These are phyloP conservation scores for Amylocystis lapponica DNA, from an alignment of 768 basidiomycete species.

Conservation along the genomic window DNA sequence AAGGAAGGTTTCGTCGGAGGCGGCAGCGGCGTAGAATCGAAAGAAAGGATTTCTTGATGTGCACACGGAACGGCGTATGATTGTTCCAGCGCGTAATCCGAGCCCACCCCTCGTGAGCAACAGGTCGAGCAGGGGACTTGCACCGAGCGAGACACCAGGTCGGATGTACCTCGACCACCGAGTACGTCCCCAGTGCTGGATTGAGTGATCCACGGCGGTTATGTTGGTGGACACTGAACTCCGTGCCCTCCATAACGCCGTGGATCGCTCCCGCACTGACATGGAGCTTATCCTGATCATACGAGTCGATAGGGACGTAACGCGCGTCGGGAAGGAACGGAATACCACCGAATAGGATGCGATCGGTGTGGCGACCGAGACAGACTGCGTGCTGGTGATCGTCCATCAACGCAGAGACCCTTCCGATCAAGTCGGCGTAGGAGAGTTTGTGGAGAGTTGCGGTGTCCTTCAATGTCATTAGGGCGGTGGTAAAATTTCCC, in stretches of 20 bases:
- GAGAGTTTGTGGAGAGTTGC: constrained; percentile 49
- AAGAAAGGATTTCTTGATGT: constrained; percentile 41
- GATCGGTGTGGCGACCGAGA: constrained; percentile 42
- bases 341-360: constrained; percentile 47
- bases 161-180: constrained; percentile 47
- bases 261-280: constrained; percentile 56
- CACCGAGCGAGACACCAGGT: constrained; percentile 52
- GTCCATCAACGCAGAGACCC: constrained; percentile 33
- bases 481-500: constrained; percentile 53
- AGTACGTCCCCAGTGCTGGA: constrained; percentile 42
- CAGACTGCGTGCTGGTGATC: constrained; percentile 46
- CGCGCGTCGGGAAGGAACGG: constrained; percentile 48
- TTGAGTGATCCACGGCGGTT: constrained; percentile 57
- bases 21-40: constrained; percentile 41
- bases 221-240: constrained; percentile 56
- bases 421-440: constrained; percentile 42
- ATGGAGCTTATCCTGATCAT: constrained; percentile 36
- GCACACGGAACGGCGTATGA: constrained; percentile 46
- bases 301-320: constrained; percentile 37
- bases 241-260: constrained; percentile 58
- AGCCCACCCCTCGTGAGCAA: constrained; percentile 48
- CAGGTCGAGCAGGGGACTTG: constrained; percentile 25
- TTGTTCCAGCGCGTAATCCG: constrained; percentile 50
- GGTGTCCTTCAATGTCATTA: constrained; percentile 41
- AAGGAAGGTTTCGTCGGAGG: constrained; percentile 34